These are phyloP conservation scores for Quercus rubra DNA, from an alignment of 306 rosid genomes.

Conservation along the genomic window DNA sequence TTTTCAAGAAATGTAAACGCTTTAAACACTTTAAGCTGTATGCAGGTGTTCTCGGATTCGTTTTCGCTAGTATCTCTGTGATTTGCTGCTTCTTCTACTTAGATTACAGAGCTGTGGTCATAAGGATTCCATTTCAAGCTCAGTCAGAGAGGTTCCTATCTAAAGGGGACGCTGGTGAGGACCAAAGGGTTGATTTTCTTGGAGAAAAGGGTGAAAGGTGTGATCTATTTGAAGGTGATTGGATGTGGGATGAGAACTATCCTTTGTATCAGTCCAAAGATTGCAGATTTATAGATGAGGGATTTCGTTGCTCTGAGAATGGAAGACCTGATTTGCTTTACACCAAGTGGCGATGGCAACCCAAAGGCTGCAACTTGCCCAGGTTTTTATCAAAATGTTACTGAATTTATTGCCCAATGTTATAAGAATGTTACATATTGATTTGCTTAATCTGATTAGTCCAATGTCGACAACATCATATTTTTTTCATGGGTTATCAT, in stretches of 20 bases:
- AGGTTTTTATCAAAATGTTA: conserved; percentile 35
- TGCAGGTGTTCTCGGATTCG: conserved; percentile 61
- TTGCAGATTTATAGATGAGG: conserved; percentile 66
- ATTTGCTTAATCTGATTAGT: too few species aligned
- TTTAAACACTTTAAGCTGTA: conserved; percentile 56
- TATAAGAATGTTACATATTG: too few species aligned
- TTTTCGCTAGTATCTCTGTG: conserved; percentile 38
- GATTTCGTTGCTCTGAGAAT: conserved; percentile 85
- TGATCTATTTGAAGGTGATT: conserved; percentile 73
- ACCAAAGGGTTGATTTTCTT: conserved; percentile 56
- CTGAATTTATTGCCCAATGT: background rate
- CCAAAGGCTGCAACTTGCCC: conserved; percentile 72
- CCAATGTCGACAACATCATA: too few species aligned
- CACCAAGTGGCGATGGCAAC: conserved; percentile 97
- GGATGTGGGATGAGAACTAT: conserved; percentile 88
- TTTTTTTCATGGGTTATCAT: too few species aligned
- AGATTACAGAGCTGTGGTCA: conserved; percentile 42
- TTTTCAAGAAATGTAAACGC: conserved; percentile 50
- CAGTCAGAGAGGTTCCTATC: conserved; percentile 37
- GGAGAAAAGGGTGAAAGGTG: conserved; percentile 44
- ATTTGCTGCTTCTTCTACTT: conserved; percentile 53
- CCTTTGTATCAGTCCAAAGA: conserved; percentile 66
- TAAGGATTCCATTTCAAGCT: conserved; percentile 37
- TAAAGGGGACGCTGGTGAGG: conserved; percentile 20
- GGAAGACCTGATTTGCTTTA: conserved; percentile 84